Conservation (phyloP, 192 early-diverging fungal genomes). For the Bifiguratus adelaidae region DNA sequence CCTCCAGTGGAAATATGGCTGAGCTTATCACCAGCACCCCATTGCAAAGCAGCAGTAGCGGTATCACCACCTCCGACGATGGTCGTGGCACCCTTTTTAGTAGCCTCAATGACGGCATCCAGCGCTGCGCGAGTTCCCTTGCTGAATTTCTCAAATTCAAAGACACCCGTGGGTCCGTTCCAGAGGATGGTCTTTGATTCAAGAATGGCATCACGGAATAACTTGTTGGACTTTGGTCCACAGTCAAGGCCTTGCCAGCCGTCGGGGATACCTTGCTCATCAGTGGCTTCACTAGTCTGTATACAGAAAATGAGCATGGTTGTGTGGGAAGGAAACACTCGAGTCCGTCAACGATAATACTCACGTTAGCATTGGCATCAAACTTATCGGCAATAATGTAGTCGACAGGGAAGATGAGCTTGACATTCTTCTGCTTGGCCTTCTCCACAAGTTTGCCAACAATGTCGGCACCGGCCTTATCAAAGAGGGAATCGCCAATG, state of each 20-base stretch:
- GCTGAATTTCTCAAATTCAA: conserved; percentile 94
- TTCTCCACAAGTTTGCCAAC: conserved; percentile 75
- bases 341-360: not conserved
- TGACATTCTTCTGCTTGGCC: conserved; percentile 82
- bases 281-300: conserved; percentile 73
- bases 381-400: conserved; percentile 88
- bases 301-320: not conserved
- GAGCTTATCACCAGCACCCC: conserved; percentile 71
- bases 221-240: conserved; percentile 68
- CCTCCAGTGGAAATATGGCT: conserved; percentile 94
- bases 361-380: conserved; percentile 67
- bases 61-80: conserved; percentile 98
- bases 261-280: conserved; percentile 74
- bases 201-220: conserved; percentile 56
- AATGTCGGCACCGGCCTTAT: conserved; percentile 77
- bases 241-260: conserved; percentile 93
- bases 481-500: conserved; percentile 91
- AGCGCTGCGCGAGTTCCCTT: conserved; percentile 73
- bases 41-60: conserved; percentile 92
- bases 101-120: conserved; percentile 79
- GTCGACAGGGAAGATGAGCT: conserved; percentile 84
- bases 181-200: conserved; percentile 90
- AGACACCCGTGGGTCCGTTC: conserved; percentile 98
- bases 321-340: too few relatives aligned
- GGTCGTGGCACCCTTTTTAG: conserved; percentile 73